A percentile compares a stretch with the other conserved stretches of the same genome.
Evolutionary conservation across 345 rosid species (phyloP).

Genomic region (Aquilaria yunnanensis): DNA sequence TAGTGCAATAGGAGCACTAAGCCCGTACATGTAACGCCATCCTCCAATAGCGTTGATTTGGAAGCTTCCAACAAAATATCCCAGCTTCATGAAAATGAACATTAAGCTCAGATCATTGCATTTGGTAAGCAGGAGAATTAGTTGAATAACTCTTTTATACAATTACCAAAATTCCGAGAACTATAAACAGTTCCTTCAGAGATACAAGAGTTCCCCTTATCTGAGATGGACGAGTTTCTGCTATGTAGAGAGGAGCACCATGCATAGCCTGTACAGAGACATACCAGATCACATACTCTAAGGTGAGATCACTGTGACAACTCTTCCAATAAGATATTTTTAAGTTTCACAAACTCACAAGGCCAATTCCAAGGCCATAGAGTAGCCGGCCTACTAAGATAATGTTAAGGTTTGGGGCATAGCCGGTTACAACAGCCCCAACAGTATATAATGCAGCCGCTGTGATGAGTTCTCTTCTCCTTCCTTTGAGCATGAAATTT

Average conservation of each 20-base stretch:
- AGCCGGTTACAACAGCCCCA: conserved; percentile 55
- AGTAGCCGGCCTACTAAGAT: conserved; percentile 81
- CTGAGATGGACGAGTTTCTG: conserved; percentile 96
- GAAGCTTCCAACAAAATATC: conserved; percentile 85
- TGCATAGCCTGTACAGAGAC: conserved; percentile 79
- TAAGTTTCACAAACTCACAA: conserved; percentile 46
- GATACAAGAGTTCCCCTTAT: conserved; percentile 95
- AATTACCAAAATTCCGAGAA: conserved; percentile 86
- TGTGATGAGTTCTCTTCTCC: conserved; percentile 75
- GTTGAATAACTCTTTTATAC: neutral
- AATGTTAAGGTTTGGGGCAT: conserved; percentile 61
- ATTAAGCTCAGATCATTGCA: neutral
- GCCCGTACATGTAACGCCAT: conserved; percentile 92
- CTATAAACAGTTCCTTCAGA: conserved; percentile 86
- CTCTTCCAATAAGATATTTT: neutral
- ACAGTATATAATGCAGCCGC: conserved; percentile 56
- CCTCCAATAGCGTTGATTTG: conserved; percentile 79
- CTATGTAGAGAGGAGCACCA: conserved; percentile 95
- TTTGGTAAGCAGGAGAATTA: conserved; percentile 2
- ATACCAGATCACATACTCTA: neutral
- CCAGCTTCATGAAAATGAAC: conserved; percentile 42
- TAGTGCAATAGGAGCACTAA: conserved; percentile 59
- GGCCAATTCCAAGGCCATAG: conserved; percentile 85
- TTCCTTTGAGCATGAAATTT: conserved; percentile 39
- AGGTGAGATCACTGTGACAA: conserved; percentile 3